Evolutionary conservation across 257 asterid species (phyloP), one percentile per base, ranked within the genome.

Genomic region (Nemophila menziesii): DNA sequence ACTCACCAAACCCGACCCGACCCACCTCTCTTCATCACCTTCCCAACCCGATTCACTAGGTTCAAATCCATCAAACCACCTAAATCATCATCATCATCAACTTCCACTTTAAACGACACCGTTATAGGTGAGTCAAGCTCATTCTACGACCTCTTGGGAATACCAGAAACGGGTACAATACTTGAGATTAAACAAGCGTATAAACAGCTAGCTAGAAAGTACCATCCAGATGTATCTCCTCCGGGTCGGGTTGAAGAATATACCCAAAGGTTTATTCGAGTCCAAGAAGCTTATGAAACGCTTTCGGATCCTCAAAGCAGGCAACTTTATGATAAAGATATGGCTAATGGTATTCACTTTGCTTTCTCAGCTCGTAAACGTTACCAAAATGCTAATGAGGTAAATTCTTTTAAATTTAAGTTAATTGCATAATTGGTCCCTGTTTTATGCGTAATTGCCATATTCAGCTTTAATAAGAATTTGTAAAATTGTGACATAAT

Each of bases 151-250:
- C 74, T 86, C 2, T 63, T 86, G 20, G 96, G 94, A 26, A 77
- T 86, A n/a, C 62, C 79, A 0, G 73, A 66, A 48, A 72, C 82
- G 22, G 92, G 71, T 0, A 52, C 93, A 1, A 4, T 60, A 24
- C 23, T 58, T 5, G 94, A 86, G 69, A 82, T 86, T 27, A 86
- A 82, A 38, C 82, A 72, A 24, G 96, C 96, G 38, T 86, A 86
- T 61, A 86, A 82, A 67, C 90, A 72, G 69, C 61, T 79, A 9
- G 96, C 93, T 3, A 54, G 90, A 55, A 79, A 77, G 79, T 86
- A 79, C 62, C 96, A 86, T 70, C 96, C 96, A 33, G 96, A 86
- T 56, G 92, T 86, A 0, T 86, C 93, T 8, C 96, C 96, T 1
- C 92, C 96, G 65, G 94, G 23, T 55, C 84, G 72, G 75, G 77